phyloP scores from a whole-genome alignment of 352 stramenopile species.

The Phytophthora pistaciae region DNA sequence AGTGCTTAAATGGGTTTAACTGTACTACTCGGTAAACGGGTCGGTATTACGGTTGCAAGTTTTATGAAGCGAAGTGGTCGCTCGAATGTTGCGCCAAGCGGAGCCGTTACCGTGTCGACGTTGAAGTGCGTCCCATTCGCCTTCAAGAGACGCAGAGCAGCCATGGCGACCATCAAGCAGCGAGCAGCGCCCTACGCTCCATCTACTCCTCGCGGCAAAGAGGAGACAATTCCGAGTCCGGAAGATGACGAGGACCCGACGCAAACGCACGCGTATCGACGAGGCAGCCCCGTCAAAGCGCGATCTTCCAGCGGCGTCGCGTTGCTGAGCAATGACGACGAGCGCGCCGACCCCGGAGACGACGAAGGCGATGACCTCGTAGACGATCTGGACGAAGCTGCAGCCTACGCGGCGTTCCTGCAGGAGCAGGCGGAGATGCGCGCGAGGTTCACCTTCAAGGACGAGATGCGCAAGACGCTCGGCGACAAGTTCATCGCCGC shows the following conservation, averaged over 20 bases:
- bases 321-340: slow-evolving; percentile 17
- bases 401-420: slow-evolving; percentile 37
- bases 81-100: neutral
- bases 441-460: slow-evolving; percentile 57
- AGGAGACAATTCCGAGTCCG: neutral
- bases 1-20: neutral
- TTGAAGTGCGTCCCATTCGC: slow-evolving; percentile 15
- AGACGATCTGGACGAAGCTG: slow-evolving; percentile 41
- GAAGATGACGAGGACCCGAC: slow-evolving; percentile 2
- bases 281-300: slow-evolving; percentile 27
- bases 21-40: slow-evolving; percentile 20
- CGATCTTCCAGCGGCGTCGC: slow-evolving; percentile 16
- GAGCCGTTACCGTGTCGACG: slow-evolving; percentile 6
- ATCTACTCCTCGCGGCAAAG: slow-evolving; percentile 3
- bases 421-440: slow-evolving; percentile 56
- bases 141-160: slow-evolving; percentile 32
- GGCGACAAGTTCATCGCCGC: slow-evolving; percentile 49
- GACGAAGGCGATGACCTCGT: slow-evolving; percentile 41
- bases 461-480: slow-evolving; percentile 45
- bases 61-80: slow-evolving; percentile 11
- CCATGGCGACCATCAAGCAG: slow-evolving; percentile 12
- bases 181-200: slow-evolving; percentile 18
- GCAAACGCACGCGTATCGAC: slow-evolving; percentile 31
- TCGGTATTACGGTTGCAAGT: slow-evolving; percentile 17
- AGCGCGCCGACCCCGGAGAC: slow-evolving; percentile 22